These are phyloP conservation scores for Athelia sp. DNA, from an alignment of 1,284 basidiomycete genomes.

Conservation along the genomic window DNA sequence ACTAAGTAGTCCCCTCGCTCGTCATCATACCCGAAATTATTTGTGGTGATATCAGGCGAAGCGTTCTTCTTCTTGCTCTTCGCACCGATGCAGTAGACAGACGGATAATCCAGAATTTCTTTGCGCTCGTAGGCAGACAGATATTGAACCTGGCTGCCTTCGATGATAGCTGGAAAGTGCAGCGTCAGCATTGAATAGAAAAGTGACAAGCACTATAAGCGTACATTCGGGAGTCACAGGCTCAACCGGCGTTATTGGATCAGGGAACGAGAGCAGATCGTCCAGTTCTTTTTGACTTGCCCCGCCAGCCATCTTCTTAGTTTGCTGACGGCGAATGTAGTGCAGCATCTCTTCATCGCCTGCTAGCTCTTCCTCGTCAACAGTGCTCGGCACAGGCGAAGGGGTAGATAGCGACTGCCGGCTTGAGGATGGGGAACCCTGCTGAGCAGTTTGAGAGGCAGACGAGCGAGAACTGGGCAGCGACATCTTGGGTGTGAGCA, in stretches of 20 bases:
- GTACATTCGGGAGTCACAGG: slow-evolving; percentile 71
- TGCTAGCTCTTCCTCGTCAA: slow-evolving; percentile 87
- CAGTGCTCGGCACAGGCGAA: slow-evolving; percentile 66
- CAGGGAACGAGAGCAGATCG: slow-evolving; percentile 88
- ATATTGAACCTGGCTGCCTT: slow-evolving; percentile 54
- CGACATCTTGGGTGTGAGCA: slow-evolving; percentile 70
- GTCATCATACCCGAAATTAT: slow-evolving; percentile 97
- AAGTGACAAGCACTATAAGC: slow-evolving; percentile 20
- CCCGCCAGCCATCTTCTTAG: slow-evolving; percentile 82
- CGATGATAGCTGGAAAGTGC: slow-evolving; percentile 48
- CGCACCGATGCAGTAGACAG: slow-evolving; percentile 83
- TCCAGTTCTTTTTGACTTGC: slow-evolving; percentile 85
- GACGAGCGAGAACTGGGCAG: slow-evolving; percentile 49
- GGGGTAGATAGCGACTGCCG: slow-evolving; percentile 75
- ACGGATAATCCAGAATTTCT: slow-evolving; percentile 86
- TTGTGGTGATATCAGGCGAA: slow-evolving; percentile 65
- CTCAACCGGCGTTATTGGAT: slow-evolving; percentile 71
- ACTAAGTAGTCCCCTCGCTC: slow-evolving; percentile 97
- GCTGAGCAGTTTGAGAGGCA: slow-evolving; percentile 45
- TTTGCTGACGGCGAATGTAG: slow-evolving; percentile 87
- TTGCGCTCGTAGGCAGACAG: slow-evolving; percentile 86
- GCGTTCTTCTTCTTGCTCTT: slow-evolving; percentile 80
- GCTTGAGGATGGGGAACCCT: slow-evolving; percentile 66
- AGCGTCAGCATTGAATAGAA: slow-evolving; percentile 6
- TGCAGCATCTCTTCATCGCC: slow-evolving; percentile 98